Evolutionary conservation across 768 basidiomycete genomes (phyloP).

Genomic region (Tulasnella sp.): DNA sequence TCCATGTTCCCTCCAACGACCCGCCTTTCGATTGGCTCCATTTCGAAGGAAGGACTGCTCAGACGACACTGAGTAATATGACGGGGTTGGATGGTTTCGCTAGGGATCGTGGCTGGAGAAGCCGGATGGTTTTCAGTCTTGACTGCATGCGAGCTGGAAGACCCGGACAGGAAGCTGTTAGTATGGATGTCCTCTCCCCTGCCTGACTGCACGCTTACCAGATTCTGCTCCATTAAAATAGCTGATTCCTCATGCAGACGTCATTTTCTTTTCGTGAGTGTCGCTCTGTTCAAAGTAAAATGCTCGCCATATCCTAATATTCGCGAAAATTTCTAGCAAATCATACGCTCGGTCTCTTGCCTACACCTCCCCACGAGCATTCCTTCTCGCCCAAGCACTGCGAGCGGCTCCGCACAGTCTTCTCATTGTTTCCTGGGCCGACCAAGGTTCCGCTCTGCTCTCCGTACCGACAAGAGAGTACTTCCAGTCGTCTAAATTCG

Average conservation of each 20-base stretch:
- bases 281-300: neutral
- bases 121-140: constrained; percentile 78
- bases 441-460: constrained; percentile 77
- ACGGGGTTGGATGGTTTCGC: constrained; percentile 80
- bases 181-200: constrained; percentile 15
- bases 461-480: constrained; percentile 84
- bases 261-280: constrained; percentile 64
- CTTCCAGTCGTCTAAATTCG: constrained; percentile 84
- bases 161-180: constrained; percentile 78
- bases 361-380: constrained; percentile 69
- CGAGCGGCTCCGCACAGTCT: constrained; percentile 73
- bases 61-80: constrained; percentile 78
- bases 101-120: constrained; percentile 80
- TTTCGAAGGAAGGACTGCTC: constrained; percentile 79
- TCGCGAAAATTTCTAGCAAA: constrained; percentile 47
- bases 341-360: constrained; percentile 60
- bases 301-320: neutral
- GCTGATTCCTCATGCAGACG: constrained; percentile 82
- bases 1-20: constrained; percentile 10
- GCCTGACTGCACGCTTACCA: neutral
- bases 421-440: constrained; percentile 80
- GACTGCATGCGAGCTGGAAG: constrained; percentile 74
- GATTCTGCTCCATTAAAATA: constrained; percentile 41
- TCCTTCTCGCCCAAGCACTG: constrained; percentile 71
- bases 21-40: constrained; percentile 86